Conservation (phyloP, 2,329 filamentous ascomycete genomes). For the Colletotrichum viniferum region DNA sequence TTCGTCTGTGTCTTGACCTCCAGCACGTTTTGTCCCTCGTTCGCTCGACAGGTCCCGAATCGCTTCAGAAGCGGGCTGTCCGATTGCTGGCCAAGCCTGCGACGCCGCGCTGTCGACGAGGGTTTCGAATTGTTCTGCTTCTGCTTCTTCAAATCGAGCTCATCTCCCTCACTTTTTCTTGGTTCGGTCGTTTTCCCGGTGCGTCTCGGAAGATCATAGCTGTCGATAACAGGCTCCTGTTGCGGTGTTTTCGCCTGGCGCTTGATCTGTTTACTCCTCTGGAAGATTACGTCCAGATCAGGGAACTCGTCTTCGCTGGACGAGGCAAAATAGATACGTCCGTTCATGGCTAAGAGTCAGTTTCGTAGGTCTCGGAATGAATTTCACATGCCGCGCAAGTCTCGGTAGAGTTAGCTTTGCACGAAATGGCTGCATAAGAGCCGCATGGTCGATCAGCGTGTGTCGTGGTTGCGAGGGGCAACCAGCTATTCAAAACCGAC, state of each 20-base stretch:
- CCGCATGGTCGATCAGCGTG: neutral
- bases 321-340: conserved; percentile 28
- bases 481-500: neutral
- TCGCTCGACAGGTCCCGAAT: neutral
- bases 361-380: neutral
- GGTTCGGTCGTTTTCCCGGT: neutral
- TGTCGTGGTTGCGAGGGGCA: conserved; percentile 17
- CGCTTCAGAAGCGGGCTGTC: conserved; percentile 4
- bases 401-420: neutral
- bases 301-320: conserved; percentile 48
- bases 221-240: neutral
- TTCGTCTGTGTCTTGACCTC: neutral
- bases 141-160: neutral
- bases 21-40: neutral
- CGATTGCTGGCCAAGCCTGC: conserved; percentile 7
- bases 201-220: neutral
- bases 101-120: neutral
- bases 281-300: conserved; percentile 36
- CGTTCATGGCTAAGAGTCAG: neutral
- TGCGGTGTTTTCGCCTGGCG: neutral
- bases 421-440: neutral
- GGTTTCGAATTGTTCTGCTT: neutral
- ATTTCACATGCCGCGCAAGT: neutral
- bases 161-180: neutral
- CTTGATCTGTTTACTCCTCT: conserved; percentile 4